Evolutionary conservation across 352 stramenopile species (phyloP), one percentile per base, ranked within the genome.

Genomic region (Pythium aquatile): DNA sequence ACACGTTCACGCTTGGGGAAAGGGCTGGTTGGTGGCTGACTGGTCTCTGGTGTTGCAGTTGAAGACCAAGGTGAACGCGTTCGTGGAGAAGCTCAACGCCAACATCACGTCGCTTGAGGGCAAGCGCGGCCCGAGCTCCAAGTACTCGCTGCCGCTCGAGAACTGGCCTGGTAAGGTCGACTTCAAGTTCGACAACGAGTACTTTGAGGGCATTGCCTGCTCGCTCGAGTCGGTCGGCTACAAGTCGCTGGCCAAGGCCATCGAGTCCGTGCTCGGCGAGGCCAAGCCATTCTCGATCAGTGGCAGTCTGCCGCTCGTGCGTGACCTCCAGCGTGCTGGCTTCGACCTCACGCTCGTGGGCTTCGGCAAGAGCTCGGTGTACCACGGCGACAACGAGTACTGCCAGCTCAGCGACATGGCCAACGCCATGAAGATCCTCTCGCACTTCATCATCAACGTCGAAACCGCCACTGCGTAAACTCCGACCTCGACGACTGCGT

Each of bases 311-410:
- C 83, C 85, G 2, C 73, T 94, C 7, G 85, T 91, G 44, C 85
- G 85, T 24, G 82, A 90, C 61, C 78, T 96, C 53, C 82, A 93
- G 61, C 85, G 87, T 58, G 75, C 63, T 17, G 84, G 86, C 40
- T 82, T 90, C 30, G 86, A 94, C 61, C 65, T 93, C 63, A 91
- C 78, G 11, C 83, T 94, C 26, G 75, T 88, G 20, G 83, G 83
- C 48, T 94, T 92, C 56, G 84, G 84, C 58, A 88, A 88, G 71
- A 92, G 79, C 63, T 77, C 84, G 0, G 83, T 92, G 29, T 97
- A 98, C 68, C 92, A 97, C 74, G 92, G 88, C 14, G 91, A 98
- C 73, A 97, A 98, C 69, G 92, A 98, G 71, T 97, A 88, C 74
- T 97, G 88, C 58, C 75, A 66, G 52, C 71, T 97, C 42, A 93